phyloP scores from a whole-genome alignment of 306 rosid species.

The Comarum palustre region DNA sequence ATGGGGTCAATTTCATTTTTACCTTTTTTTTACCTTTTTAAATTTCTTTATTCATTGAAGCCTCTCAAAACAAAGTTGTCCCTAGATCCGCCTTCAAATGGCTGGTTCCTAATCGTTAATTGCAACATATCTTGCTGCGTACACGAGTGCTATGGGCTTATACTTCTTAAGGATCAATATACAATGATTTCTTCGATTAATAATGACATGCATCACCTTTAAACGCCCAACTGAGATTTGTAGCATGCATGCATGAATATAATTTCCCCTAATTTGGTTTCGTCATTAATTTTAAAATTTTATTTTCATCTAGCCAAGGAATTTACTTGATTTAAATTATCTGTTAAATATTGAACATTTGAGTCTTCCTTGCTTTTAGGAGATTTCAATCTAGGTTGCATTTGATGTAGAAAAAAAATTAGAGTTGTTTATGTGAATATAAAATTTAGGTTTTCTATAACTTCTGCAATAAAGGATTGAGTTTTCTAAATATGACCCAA shows the following conservation, averaged over 20 bases:
- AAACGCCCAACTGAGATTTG: slow-evolving; percentile 26
- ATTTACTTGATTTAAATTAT: neutral
- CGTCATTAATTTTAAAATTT: neutral
- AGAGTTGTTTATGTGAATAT: too few relatives aligned
- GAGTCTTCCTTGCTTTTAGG: too few relatives aligned
- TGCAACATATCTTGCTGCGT: slow-evolving; percentile 36
- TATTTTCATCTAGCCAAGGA: neutral
- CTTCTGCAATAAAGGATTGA: too few relatives aligned
- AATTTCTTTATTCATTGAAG: slow-evolving; percentile 52
- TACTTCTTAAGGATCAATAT: neutral
- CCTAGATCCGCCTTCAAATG: slow-evolving; percentile 45
- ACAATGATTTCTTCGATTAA: neutral
- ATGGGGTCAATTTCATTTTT: slow-evolving; percentile 70
- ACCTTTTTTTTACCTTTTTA: slow-evolving; percentile 37
- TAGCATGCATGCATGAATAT: neutral
- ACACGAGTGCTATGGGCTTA: slow-evolving; percentile 12
- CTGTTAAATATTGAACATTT: too few relatives aligned
- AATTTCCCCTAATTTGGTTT: neutral
- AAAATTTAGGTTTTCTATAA: too few relatives aligned
- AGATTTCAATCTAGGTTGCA: too few relatives aligned
- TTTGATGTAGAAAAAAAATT: too few relatives aligned
- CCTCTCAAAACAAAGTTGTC: slow-evolving; percentile 72
- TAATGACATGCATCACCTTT: slow-evolving; percentile 17
- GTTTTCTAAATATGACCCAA: too few relatives aligned
- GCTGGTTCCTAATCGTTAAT: slow-evolving; percentile 37